These are phyloP conservation scores for Juglanconis sp. DNA, from an alignment of 2,329 filamentous ascomycete genomes.

Conservation along the genomic window DNA sequence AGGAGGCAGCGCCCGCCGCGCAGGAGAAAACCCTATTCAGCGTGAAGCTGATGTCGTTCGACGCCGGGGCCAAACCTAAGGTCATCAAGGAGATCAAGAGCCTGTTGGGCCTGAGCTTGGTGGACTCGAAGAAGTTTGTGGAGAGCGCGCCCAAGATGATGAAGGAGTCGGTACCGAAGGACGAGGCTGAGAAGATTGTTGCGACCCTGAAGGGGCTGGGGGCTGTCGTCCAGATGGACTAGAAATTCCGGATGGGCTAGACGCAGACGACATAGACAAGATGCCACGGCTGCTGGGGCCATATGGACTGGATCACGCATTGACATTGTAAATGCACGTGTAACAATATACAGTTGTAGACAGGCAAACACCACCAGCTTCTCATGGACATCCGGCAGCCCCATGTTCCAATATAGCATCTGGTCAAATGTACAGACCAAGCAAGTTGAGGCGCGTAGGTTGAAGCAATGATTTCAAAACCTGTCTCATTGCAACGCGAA, in stretches of 20 bases:
- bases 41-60: constrained; percentile 88
- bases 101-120: constrained; percentile 88
- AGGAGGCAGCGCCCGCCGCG: constrained; percentile 82
- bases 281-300: not conserved
- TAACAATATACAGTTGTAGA: constrained; percentile 29
- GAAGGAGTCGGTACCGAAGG: constrained; percentile 98
- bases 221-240: constrained; percentile 88
- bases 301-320: constrained; percentile 8
- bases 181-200: constrained; percentile 97
- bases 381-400: not conserved
- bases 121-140: constrained; percentile 99
- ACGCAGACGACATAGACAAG: constrained; percentile 8
- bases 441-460: not conserved
- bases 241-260: constrained; percentile 32
- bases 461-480: not conserved
- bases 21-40: constrained; percentile 98
- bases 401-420: not conserved
- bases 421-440: not conserved
- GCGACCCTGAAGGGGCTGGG: constrained; percentile 91
- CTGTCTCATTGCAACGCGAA: not conserved
- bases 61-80: constrained; percentile 89
- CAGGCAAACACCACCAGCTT: constrained; percentile 15
- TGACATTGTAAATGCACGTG: constrained; percentile 30
- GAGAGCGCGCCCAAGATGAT: constrained; percentile 96
- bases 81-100: constrained; percentile 99